Evolutionary conservation across 2,329 filamentous ascomycete genomes (phyloP), one percentile per base, ranked within the genome.

Genomic region (Ploettnerulaceae sp.): DNA sequence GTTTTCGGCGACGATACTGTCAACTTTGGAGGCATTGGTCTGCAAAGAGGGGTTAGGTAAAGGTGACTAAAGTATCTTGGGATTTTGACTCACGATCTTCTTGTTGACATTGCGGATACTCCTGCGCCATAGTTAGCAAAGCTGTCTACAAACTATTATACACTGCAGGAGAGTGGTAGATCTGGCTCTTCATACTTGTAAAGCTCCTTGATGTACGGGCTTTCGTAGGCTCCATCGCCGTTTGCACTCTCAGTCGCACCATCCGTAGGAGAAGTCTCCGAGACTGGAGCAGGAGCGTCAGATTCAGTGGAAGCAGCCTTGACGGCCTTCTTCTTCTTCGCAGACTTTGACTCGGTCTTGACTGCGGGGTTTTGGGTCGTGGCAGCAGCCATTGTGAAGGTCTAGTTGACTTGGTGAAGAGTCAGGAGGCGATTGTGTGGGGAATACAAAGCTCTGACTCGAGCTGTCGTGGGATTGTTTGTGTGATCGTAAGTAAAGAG

Each of bases 101-200:
- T 96, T 97, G 74, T 82, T 86, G 62, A 93, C 72, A 68, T 93
- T 95, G 64, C 91, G 89, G 60, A 96, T 86, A 68, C 81, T 89
- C 76, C 89, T 95, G 51, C 34, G 49, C 12, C 9, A n/a, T 36
- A 14, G 34, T 60, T 41, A 56, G 52, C 44, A 8, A 5, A 39
- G 28, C 14, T 36, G 14, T 35, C 22, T 11, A 14, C 9, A 21
- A 14, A 11, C 17, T 7, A 15, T 7, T 6, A 8, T 20, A 21
- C 12, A 15, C 21, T 3, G 5, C n/a, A n/a, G n/a, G n/a, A 31
- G 3, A 42, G 12, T n/a, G n/a, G 12, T 1, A 14, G 14, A 8
- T 20, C n/a, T 9, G 12, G 8, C 24, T 3, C 34, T 37, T 7
- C 82, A 65, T 72, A 95, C 90, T 95, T 96, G 64, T 91, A 82